Percentiles rank a stretch among this genome's conserved stretches.
phyloP scores from a whole-genome alignment of 2,329 filamentous ascomycete genomes.

The Cordyceps cicadae region DNA sequence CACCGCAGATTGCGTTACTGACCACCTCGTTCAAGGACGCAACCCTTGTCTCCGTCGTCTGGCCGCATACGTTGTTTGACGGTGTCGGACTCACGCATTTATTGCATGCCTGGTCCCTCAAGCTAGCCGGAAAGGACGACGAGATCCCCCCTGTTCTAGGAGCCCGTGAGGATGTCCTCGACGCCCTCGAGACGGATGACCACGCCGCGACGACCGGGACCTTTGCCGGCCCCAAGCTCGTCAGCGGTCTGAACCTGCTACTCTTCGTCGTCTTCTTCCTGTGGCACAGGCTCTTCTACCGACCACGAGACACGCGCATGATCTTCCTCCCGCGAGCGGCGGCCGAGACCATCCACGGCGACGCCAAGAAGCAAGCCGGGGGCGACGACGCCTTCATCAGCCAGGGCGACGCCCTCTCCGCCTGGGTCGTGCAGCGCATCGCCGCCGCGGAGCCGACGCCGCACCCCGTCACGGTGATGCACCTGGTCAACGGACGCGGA shows the following conservation, averaged over 20 bases:
- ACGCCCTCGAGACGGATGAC: neutral
- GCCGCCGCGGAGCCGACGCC: slow-evolving; percentile 9
- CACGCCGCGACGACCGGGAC: neutral
- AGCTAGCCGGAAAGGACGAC: slow-evolving; percentile 32
- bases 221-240: neutral
- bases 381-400: slow-evolving; percentile 26
- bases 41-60: slow-evolving; percentile 36
- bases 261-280: neutral
- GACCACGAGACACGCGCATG: neutral
- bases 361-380: slow-evolving; percentile 19
- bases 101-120: slow-evolving; percentile 34
- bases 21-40: slow-evolving; percentile 39
- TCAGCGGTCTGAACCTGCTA: neutral
- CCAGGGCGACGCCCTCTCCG: slow-evolving; percentile 34
- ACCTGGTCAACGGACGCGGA: slow-evolving; percentile 17
- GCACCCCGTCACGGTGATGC: slow-evolving; percentile 16
- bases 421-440: slow-evolving; percentile 26
- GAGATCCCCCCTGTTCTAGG: slow-evolving; percentile 27
- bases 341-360: slow-evolving; percentile 11
- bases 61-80: slow-evolving; percentile 39
- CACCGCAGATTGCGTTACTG: neutral
- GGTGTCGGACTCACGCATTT: slow-evolving; percentile 33
- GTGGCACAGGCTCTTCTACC: slow-evolving; percentile 7
- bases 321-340: neutral
- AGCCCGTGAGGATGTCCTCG: slow-evolving; percentile 2